These are phyloP conservation scores for Aspergillus quadricinctus DNA, from an alignment of 2,329 filamentous ascomycete species.

Conservation along the genomic window DNA sequence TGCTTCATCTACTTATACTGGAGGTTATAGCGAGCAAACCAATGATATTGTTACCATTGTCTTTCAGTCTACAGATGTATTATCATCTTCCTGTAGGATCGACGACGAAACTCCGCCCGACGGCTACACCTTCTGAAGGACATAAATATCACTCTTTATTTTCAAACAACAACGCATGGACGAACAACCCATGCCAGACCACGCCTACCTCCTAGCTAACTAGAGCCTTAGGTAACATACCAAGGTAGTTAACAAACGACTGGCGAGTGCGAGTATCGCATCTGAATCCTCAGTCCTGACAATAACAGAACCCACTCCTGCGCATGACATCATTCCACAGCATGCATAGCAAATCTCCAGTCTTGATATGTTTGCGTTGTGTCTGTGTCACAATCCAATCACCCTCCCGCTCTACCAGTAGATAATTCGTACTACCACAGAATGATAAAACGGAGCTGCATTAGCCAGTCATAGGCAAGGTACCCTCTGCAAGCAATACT, in stretches of 20 bases:
- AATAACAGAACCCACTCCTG: too few species aligned
- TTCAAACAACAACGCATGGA: too few species aligned
- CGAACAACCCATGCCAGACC: too few species aligned
- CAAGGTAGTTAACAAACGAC: not conserved
- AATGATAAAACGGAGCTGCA: not conserved
- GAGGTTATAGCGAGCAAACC: not conserved
- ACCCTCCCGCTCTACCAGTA: not conserved
- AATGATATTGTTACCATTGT: not conserved
- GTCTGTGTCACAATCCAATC: not conserved
- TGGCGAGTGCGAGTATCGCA: not conserved
- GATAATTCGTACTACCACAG: not conserved
- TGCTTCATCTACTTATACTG: not conserved
- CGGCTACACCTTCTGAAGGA: not conserved
- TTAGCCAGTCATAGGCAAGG: too few species aligned
- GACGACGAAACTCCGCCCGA: too few species aligned
- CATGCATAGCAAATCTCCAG: not conserved
- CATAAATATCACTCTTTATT: too few species aligned
- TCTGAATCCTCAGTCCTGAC: not conserved
- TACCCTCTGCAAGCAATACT: too few species aligned
- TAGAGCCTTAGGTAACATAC: too few species aligned
- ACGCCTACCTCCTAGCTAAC: too few species aligned
- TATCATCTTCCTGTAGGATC: not conserved
- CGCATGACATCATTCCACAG: not conserved
- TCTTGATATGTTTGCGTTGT: not conserved
- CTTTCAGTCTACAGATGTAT: not conserved